These are phyloP conservation scores for Acer yangbiense DNA, from an alignment of 345 rosid species.

Conservation along the genomic window DNA sequence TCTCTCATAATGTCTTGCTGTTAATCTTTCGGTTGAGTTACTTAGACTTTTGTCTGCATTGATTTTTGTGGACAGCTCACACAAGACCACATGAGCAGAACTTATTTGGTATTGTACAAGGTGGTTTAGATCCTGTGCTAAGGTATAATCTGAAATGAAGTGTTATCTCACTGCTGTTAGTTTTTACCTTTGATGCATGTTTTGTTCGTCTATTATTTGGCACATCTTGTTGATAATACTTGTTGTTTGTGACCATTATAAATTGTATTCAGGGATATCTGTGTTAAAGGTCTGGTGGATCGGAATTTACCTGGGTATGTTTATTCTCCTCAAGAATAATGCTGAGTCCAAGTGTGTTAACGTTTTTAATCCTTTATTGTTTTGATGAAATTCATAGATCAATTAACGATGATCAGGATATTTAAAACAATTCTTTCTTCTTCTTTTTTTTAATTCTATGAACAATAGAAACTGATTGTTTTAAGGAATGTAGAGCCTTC, in stretches of 20 bases:
- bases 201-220: neutral
- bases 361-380: neutral
- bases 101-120: constrained; percentile 82
- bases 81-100: constrained; percentile 72
- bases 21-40: constrained; percentile 18
- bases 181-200: neutral
- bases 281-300: constrained; percentile 73
- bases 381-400: neutral
- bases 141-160: constrained; percentile 43
- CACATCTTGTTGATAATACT: neutral
- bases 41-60: constrained; percentile 4
- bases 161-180: constrained; percentile 2
- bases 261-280: constrained; percentile 55
- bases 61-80: constrained; percentile 55
- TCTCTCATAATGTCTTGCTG: neutral
- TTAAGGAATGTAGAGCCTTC: neutral
- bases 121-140: constrained; percentile 70
- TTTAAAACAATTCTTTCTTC: neutral
- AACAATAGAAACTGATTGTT: neutral
- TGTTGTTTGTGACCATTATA: constrained; percentile 4
- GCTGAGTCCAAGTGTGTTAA: neutral
- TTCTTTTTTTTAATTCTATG: neutral
- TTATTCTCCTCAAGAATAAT: constrained; percentile 8
- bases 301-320: constrained; percentile 80
- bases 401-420: neutral